Base-by-base conservation (phyloP, 306 rosid species). In the Glycyrrhiza uralensis region DNA sequence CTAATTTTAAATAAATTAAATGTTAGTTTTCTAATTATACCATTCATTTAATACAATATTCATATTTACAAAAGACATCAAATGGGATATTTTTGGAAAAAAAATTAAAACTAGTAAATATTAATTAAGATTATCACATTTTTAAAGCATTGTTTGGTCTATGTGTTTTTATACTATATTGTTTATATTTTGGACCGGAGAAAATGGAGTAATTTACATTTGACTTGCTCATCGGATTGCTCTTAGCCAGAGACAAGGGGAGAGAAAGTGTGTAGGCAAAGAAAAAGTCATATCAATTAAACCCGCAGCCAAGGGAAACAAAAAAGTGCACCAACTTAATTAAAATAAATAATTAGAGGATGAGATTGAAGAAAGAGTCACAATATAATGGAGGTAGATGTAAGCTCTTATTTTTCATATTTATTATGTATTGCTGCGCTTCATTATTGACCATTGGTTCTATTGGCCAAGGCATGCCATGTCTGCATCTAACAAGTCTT, bases 381-480 rank as follows among this genome's bases (percentile, higher is more conserved):
- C 3, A 1, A 56, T 15, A 13, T 6, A 56, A 46, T 33, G 55
- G 18, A 35, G 50, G 49, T 45, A 33, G 63, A 57, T 66, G 64
- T 12, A 54, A 61, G 41, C 28, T 44, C 24, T 18, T 33, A 20
- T 49, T 77, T 50, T 28, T 56, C 17, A 23, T 61, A 54, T 68
- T 69, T 30, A 55, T 49, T 18, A 41, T 58, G 18, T 39, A 7
- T 29, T 66, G 74, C 18, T 66, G 58, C 51, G 58, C 51, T 59
- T 76, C 45, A 76, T 72, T 82, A 72, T 73, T 74, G 79, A 71
- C 82, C 74, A 55, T 60, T 66, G 60, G 33, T 65, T 81, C 14
- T 41, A 68, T 73, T 56, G 51, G 69, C 12, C 38, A 63, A 23
- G 26, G 17, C 59, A 58, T 41, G 71, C 47, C 54, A 39, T 62